Evolutionary conservation across 768 basidiomycete genomes (phyloP).

Genomic region (Tricholoma terreum): DNA sequence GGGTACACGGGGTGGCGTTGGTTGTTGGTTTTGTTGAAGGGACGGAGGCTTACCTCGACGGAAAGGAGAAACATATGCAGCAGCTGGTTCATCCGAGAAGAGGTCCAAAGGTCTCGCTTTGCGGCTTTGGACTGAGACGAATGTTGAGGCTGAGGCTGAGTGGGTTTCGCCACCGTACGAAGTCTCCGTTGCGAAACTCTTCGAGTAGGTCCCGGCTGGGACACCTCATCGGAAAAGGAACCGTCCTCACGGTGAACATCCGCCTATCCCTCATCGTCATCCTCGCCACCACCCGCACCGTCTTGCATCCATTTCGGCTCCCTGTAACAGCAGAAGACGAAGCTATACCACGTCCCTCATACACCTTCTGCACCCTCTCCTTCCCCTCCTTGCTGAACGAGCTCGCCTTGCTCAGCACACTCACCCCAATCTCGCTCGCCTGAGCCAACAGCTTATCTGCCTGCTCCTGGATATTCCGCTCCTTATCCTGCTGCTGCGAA

Average conservation of each 20-base stretch:
- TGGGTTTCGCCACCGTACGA: conserved; percentile 7
- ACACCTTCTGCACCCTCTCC: conserved; percentile 73
- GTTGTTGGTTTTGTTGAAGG: conserved; percentile 22
- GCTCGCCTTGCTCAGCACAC: conserved; percentile 79
- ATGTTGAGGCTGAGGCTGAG: background rate
- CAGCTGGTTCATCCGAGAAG: conserved; percentile 28
- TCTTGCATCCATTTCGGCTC: conserved; percentile 67
- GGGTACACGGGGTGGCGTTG: background rate
- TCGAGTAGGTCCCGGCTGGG: background rate
- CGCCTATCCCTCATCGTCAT: conserved; percentile 30
- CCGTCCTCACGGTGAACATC: conserved; percentile 35
- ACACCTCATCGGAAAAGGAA: conserved; percentile 17
- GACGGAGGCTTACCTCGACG: conserved; percentile 21
- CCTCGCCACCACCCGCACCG: conserved; percentile 12
- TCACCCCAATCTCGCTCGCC: conserved; percentile 81
- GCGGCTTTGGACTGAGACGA: conserved; percentile 1
- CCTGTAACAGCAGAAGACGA: conserved; percentile 23
- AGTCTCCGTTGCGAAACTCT: no score
- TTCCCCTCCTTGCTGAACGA: conserved; percentile 83
- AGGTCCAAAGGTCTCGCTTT: conserved; percentile 27
- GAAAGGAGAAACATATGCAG: conserved; percentile 27
- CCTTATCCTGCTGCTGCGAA: conserved; percentile 8
- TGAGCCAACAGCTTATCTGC: conserved; percentile 79
- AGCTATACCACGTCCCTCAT: conserved; percentile 60
- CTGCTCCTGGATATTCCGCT: conserved; percentile 53